These are phyloP conservation scores for Aspergillus hiratsukae DNA, from an alignment of 2,329 filamentous ascomycete species.

Conservation along the genomic window DNA sequence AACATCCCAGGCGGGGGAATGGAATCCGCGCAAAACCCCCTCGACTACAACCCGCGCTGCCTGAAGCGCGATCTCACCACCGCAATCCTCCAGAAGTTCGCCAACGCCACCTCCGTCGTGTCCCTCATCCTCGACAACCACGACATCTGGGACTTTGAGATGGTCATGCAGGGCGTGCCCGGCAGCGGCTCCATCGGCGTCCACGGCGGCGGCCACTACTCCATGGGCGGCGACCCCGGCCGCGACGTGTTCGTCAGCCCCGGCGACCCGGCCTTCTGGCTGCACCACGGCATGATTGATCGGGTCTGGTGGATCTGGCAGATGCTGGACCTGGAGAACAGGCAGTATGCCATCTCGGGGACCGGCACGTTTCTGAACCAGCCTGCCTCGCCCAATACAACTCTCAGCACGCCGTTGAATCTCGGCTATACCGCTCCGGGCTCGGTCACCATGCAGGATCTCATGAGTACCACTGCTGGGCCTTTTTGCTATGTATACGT, in stretches of 20 bases:
- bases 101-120: slow-evolving; percentile 20
- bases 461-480: slow-evolving; percentile 43
- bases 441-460: slow-evolving; percentile 32
- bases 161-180: slow-evolving; percentile 35
- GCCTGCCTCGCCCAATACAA: slow-evolving; percentile 43
- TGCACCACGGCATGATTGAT: slow-evolving; percentile 48
- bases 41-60: slow-evolving; percentile 28
- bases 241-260: slow-evolving; percentile 44
- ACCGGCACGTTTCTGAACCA: slow-evolving; percentile 44
- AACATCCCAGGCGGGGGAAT: not conserved
- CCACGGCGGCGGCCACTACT: slow-evolving; percentile 46
- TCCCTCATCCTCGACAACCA: slow-evolving; percentile 16
- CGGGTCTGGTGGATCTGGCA: slow-evolving; percentile 50
- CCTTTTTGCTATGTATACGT: slow-evolving; percentile 46
- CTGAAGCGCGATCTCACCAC: slow-evolving; percentile 25
- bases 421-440: slow-evolving; percentile 34
- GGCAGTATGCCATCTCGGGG: slow-evolving; percentile 37
- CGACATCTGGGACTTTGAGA: slow-evolving; percentile 33
- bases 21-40: no score
- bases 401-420: slow-evolving; percentile 42
- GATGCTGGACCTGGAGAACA: slow-evolving; percentile 36
- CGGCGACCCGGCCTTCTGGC: slow-evolving; percentile 45
- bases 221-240: slow-evolving; percentile 43
- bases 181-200: slow-evolving; percentile 34
- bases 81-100: slow-evolving; percentile 13